Percentiles rank a stretch among this genome's conserved stretches.
Conservation (phyloP, 2,329 filamentous ascomycete genomes). For the Aspergillus clavatus region DNA sequence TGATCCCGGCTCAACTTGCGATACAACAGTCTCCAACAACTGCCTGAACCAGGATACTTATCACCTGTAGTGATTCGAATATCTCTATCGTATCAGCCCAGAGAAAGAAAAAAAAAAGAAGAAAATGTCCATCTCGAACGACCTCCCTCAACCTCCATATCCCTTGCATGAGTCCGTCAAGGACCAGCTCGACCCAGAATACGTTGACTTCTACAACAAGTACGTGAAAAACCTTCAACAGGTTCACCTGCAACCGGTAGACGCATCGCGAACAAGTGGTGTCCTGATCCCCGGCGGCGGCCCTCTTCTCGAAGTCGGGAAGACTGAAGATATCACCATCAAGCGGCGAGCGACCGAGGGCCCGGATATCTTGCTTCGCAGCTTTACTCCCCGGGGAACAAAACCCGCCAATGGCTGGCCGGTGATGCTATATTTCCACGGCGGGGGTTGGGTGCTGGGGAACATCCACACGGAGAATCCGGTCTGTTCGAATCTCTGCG, state of each 20-base stretch:
- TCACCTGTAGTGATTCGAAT: no score
- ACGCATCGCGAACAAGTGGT: slow-evolving; percentile 48
- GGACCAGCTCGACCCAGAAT: slow-evolving; percentile 47
- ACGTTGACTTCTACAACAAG: slow-evolving; percentile 51
- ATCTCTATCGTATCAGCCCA: no score
- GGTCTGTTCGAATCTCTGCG: slow-evolving; percentile 52
- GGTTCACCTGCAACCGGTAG: slow-evolving; percentile 52
- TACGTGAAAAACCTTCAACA: slow-evolving; percentile 49
- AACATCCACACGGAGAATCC: slow-evolving; percentile 56
- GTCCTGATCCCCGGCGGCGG: slow-evolving; percentile 52
- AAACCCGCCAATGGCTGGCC: slow-evolving; percentile 50
- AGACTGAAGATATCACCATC: slow-evolving; percentile 43
- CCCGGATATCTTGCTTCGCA: slow-evolving; percentile 45
- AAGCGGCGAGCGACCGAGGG: slow-evolving; percentile 44
- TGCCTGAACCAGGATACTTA: no score
- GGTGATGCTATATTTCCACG: slow-evolving; percentile 54
- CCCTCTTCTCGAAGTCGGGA: slow-evolving; percentile 46
- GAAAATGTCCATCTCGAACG: slow-evolving; percentile 16
- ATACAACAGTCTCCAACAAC: no score
- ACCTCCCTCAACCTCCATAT: slow-evolving; percentile 37
- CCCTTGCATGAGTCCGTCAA: slow-evolving; percentile 47
- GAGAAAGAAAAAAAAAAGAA: no score
- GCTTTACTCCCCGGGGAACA: slow-evolving; percentile 48
- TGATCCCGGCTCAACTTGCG: no score
- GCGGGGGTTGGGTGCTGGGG: slow-evolving; percentile 56